phyloP scores from a whole-genome alignment of 371 early-diverging fungal species.

The Lichtheimia ornata region DNA sequence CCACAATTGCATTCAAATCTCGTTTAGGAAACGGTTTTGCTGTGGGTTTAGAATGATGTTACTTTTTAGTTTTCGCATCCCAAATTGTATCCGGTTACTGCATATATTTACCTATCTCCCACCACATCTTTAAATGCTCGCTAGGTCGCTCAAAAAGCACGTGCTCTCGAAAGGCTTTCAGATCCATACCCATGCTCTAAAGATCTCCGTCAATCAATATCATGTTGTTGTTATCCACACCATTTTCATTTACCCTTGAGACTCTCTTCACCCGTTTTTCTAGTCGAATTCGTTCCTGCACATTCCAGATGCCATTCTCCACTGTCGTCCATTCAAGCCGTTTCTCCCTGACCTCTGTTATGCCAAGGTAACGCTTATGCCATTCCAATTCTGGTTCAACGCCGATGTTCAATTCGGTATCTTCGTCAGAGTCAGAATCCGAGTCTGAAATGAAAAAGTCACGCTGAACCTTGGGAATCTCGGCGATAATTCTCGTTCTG shows the following conservation, averaged over 20 bases:
- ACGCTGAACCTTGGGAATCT: neutral
- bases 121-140: neutral
- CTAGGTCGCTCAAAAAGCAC: neutral
- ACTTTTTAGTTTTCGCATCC: neutral
- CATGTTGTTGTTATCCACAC: neutral
- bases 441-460: neutral
- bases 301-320: neutral
- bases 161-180: neutral
- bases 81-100: neutral
- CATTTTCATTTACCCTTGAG: neutral
- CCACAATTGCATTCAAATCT: neutral
- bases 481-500: too few species aligned
- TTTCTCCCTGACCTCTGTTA: neutral
- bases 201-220: neutral
- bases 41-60: neutral
- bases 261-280: neutral
- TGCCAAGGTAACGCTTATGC: neutral
- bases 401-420: neutral
- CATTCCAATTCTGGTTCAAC: neutral
- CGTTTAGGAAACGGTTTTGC: neutral
- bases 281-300: neutral
- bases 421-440: neutral
- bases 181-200: neutral
- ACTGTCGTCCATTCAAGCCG: neutral
- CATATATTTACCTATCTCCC: neutral